phyloP scores from a whole-genome alignment of 2,329 filamentous ascomycete species.

The Colletotrichum sp. region DNA sequence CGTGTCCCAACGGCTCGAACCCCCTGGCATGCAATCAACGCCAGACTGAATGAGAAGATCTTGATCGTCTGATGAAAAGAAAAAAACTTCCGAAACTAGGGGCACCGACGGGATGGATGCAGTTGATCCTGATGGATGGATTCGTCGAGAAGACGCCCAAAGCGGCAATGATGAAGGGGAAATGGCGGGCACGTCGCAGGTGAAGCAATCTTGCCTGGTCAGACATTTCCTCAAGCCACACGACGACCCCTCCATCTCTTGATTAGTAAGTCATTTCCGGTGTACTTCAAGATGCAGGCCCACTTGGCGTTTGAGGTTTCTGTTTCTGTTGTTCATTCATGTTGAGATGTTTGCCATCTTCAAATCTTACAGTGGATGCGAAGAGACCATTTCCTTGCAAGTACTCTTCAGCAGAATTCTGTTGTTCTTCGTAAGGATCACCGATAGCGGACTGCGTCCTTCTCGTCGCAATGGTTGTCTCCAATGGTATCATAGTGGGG shows the following conservation, averaged over 20 bases:
- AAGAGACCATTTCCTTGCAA: not conserved
- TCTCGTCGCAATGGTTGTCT: slow-evolving; percentile 4
- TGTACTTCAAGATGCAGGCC: not conserved
- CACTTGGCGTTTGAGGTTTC: not conserved
- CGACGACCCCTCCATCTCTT: not conserved
- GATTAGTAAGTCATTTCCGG: not conserved
- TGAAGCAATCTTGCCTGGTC: not conserved
- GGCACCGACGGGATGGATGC: not conserved
- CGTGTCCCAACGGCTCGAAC: not conserved
- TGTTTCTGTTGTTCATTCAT: not conserved
- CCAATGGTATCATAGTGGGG: slow-evolving; percentile 19
- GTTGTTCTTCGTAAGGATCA: not conserved
- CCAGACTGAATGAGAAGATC: not conserved
- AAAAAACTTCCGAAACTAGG: not conserved
- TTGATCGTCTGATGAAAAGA: not conserved
- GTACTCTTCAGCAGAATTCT: not conserved
- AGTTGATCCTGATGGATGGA: not conserved
- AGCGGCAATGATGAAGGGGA: not conserved
- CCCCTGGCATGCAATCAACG: not conserved
- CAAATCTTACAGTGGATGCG: not conserved
- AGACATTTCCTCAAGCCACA: not conserved
- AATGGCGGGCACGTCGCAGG: not conserved
- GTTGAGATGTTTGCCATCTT: not conserved
- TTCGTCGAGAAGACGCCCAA: not conserved
- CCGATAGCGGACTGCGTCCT: slow-evolving; percentile 1